Evolutionary conservation across 257 asterid genomes (phyloP).

Genomic region (Echium plantagineum): DNA sequence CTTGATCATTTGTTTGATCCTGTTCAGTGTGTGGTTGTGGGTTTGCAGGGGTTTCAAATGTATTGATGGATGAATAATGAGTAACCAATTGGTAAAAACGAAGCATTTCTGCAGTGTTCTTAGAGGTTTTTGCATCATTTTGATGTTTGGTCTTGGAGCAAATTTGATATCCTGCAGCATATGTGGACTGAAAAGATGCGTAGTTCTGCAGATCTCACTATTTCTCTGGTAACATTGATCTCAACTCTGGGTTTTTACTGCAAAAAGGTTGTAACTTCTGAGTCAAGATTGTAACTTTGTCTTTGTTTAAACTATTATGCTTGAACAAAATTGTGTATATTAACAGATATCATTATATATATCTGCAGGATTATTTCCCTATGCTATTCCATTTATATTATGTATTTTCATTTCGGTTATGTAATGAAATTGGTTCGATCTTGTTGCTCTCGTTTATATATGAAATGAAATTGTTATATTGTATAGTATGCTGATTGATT

Average conservation of each 20-base stretch:
- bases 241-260: slow-evolving; percentile 4
- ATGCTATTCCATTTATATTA: neutral
- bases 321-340: neutral
- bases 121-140: slow-evolving; percentile 14
- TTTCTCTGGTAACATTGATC: slow-evolving; percentile 1
- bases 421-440: neutral
- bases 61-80: slow-evolving; percentile 39
- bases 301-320: neutral
- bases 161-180: neutral
- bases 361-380: slow-evolving; percentile 1
- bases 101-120: slow-evolving; percentile 4
- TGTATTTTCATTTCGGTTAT: neutral
- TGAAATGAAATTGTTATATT: neutral
- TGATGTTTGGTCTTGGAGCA: slow-evolving; percentile 3
- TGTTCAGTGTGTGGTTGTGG: slow-evolving; percentile 78
- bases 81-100: neutral
- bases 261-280: neutral
- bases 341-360: neutral
- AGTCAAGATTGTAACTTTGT: neutral
- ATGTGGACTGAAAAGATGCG: neutral
- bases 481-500: neutral
- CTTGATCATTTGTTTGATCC: slow-evolving; percentile 43
- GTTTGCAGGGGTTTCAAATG: slow-evolving; percentile 82
- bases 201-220: neutral
- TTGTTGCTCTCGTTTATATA: neutral